These are phyloP conservation scores for Sclerotinia borealis DNA, from an alignment of 2,329 filamentous ascomycete genomes.

Conservation along the genomic window DNA sequence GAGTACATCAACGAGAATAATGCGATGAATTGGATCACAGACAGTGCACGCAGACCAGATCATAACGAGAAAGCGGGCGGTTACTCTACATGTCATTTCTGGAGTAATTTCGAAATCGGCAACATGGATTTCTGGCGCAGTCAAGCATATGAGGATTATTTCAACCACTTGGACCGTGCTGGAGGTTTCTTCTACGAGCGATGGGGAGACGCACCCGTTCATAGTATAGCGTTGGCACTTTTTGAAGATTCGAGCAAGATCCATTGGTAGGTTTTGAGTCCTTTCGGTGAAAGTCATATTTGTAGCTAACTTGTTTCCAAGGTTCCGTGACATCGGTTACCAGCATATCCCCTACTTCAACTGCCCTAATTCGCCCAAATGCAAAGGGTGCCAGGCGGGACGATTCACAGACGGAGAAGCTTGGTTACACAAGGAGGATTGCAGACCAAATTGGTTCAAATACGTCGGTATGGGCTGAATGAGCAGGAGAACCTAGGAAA, in stretches of 20 bases:
- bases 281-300: not conserved
- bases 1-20: conserved; percentile 78
- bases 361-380: conserved; percentile 94
- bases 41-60: conserved; percentile 67
- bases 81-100: conserved; percentile 98
- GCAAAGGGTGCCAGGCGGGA: conserved; percentile 78
- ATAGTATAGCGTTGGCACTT: conserved; percentile 84
- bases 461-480: conserved; percentile 71
- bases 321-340: conserved; percentile 99
- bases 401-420: conserved; percentile 83
- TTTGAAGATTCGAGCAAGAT: conserved; percentile 89
- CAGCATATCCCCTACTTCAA: conserved; percentile 99
- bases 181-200: conserved; percentile 98
- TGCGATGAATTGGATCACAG: conserved; percentile 81
- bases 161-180: conserved; percentile 86
- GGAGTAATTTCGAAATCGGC: conserved; percentile 97
- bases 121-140: conserved; percentile 91
- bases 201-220: conserved; percentile 96
- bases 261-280: conserved; percentile 63
- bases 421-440: conserved; percentile 86
- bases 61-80: conserved; percentile 79
- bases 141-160: conserved; percentile 88
- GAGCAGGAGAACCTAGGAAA: not conserved
- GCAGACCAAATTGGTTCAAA: conserved; percentile 95
- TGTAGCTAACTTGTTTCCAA: conserved; percentile 34